Evolutionary conservation across 2,329 filamentous ascomycete genomes (phyloP).

Genomic region (Cladobotryum protrusum): DNA sequence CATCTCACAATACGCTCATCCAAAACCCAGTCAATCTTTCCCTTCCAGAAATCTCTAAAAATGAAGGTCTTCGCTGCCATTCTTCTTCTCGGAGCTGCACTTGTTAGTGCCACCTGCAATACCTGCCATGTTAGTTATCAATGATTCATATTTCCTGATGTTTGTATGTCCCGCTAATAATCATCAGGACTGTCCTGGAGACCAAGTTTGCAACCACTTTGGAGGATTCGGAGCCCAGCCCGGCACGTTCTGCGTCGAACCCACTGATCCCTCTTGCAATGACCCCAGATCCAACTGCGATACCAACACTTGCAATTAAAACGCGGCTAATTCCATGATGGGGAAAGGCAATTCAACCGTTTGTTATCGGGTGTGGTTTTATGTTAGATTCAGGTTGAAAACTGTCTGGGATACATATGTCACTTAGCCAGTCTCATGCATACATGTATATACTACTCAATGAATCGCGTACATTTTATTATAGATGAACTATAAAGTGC

Average conservation of each 20-base stretch:
- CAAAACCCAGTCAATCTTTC: no score
- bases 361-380: no score
- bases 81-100: slow-evolving; percentile 1
- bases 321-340: no score
- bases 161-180: background rate
- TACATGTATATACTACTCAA: no score
- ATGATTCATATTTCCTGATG: no score
- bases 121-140: slow-evolving; percentile 2
- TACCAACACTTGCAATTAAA: background rate
- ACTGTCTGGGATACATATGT: no score
- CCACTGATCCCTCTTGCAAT: slow-evolving; percentile 5
- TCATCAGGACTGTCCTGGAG: slow-evolving; percentile 4
- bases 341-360: no score
- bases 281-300: slow-evolving; percentile 6
- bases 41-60: background rate
- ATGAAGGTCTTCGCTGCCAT: slow-evolving; percentile 8
- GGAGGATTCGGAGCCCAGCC: slow-evolving; percentile 4
- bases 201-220: slow-evolving; percentile 10
- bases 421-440: no score
- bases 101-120: slow-evolving; percentile 9
- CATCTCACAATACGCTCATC: no score
- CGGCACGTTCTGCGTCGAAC: slow-evolving; percentile 6
- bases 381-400: no score
- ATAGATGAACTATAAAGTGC: no score
- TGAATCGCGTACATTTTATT: no score